phyloP scores from a whole-genome alignment of 1,284 basidiomycete species.

The Moesziomyces aphidis region DNA sequence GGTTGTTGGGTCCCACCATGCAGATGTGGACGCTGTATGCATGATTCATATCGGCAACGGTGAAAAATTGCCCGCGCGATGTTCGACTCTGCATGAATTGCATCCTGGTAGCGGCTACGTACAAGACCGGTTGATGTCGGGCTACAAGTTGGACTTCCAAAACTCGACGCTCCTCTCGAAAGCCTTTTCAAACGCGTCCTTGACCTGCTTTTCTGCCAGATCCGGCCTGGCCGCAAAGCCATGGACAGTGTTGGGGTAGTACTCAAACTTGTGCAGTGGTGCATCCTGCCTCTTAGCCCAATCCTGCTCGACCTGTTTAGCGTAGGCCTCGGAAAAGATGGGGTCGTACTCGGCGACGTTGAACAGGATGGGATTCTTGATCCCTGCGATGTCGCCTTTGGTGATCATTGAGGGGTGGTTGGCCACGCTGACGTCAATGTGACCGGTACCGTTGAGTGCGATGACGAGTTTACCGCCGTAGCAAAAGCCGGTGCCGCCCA shows the following conservation, averaged over 20 bases:
- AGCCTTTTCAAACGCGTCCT: slow-evolving; percentile 72
- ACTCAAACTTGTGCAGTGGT: slow-evolving; percentile 73
- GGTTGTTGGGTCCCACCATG: too few species aligned
- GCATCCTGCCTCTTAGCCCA: slow-evolving; percentile 70
- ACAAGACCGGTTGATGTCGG: too few species aligned
- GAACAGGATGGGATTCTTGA: slow-evolving; percentile 73
- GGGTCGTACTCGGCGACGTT: slow-evolving; percentile 75
- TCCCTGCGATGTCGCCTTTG: slow-evolving; percentile 57
- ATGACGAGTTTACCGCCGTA: slow-evolving; percentile 71
- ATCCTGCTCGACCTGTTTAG: slow-evolving; percentile 70
- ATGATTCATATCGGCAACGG: too few species aligned
- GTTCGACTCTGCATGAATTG: too few species aligned
- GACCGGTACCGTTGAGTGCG: slow-evolving; percentile 51
- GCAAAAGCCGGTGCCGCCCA: slow-evolving; percentile 78
- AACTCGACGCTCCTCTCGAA: slow-evolving; percentile 16
- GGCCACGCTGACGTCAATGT: slow-evolving; percentile 73
- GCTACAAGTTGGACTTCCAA: slow-evolving; percentile 35
- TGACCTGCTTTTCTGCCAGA: slow-evolving; percentile 70
- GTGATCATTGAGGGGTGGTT: slow-evolving; percentile 73
- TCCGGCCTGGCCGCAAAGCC: slow-evolving; percentile 74
- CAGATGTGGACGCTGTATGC: too few species aligned
- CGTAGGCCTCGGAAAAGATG: slow-evolving; percentile 69
- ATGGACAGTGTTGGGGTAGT: slow-evolving; percentile 74
- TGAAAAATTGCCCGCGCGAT: too few species aligned
- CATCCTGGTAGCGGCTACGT: too few species aligned